A percentile compares a stretch with the other conserved stretches of the same genome.
Conservation (phyloP, 768 basidiomycete species). For the Tylopilus balloui region DNA sequence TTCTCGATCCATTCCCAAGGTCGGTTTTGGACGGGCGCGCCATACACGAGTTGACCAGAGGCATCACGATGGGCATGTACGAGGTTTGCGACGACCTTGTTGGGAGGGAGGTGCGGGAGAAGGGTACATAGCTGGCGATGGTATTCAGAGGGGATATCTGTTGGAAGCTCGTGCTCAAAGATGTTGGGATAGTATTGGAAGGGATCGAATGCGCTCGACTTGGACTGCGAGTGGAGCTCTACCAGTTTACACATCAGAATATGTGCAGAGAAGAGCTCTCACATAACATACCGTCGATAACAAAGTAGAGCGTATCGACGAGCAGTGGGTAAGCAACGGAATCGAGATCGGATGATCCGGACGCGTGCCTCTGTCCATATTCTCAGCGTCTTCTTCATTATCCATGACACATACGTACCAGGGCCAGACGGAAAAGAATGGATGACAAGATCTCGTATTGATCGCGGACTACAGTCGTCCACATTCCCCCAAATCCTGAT, state of each 20-base stretch:
- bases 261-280: no score
- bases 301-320: conserved; percentile 68
- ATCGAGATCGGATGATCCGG: conserved; percentile 47
- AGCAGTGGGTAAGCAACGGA: conserved; percentile 59
- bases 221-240: conserved; percentile 64
- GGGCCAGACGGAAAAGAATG: conserved; percentile 44
- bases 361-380: conserved; percentile 46
- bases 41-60: conserved; percentile 45
- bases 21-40: conserved; percentile 58
- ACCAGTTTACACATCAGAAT: not conserved
- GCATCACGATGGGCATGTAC: conserved; percentile 54
- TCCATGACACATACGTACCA: conserved; percentile 40
- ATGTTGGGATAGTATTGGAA: conserved; percentile 61
- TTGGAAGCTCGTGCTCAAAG: conserved; percentile 46
- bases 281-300: conserved; percentile 59
- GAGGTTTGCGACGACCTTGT: conserved; percentile 51
- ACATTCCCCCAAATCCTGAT: conserved; percentile 57
- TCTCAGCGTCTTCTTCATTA: not conserved
- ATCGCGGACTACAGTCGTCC: conserved; percentile 50
- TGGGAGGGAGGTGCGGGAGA: conserved; percentile 51
- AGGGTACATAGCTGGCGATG: conserved; percentile 54
- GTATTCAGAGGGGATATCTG: conserved; percentile 52
- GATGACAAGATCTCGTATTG: conserved; percentile 39
- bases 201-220: conserved; percentile 48
- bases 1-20: conserved; percentile 90